These are phyloP conservation scores for Brasilioporus rufonigricans DNA, from an alignment of 768 basidiomycete species.

Conservation along the genomic window DNA sequence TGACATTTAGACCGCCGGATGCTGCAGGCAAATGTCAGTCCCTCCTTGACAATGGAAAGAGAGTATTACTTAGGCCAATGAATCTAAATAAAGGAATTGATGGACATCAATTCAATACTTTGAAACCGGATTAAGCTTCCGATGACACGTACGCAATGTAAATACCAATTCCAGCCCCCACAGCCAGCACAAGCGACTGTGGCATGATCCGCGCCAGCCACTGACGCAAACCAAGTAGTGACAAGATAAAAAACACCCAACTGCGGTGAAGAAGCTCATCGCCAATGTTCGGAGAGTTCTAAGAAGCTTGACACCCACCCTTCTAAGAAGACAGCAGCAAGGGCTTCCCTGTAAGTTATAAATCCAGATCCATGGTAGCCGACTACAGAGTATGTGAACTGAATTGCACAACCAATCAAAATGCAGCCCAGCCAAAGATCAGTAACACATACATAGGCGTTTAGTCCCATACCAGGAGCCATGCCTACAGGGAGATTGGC, in stretches of 20 bases:
- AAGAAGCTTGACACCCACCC: slow-evolving; percentile 47
- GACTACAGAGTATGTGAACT: slow-evolving; percentile 89
- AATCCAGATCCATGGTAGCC: slow-evolving; percentile 74
- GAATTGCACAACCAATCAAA: slow-evolving; percentile 3
- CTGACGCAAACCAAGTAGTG: slow-evolving; percentile 80
- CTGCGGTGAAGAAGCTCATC: slow-evolving; percentile 32
- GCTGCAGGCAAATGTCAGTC: slow-evolving; percentile 37
- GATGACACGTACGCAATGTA: slow-evolving; percentile 69
- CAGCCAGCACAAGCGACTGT: slow-evolving; percentile 79
- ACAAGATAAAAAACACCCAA: slow-evolving; percentile 80
- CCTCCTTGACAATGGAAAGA: background rate
- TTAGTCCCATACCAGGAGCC: slow-evolving; percentile 82
- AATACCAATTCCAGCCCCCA: slow-evolving; percentile 84
- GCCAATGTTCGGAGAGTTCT: background rate
- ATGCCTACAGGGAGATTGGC: slow-evolving; percentile 90
- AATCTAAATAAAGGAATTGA: slow-evolving; percentile 43
- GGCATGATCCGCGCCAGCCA: slow-evolving; percentile 90
- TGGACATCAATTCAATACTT: slow-evolving; percentile 6
- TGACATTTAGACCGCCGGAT: slow-evolving; percentile 64
- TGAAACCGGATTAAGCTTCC: background rate
- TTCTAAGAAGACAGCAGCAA: slow-evolving; percentile 85
- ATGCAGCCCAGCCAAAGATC: background rate
- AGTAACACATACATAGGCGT: slow-evolving; percentile 59
- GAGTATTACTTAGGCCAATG: slow-evolving; percentile 63
- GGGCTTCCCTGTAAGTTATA: slow-evolving; percentile 74